Base-by-base conservation (phyloP, 2,329 filamentous ascomycete species). In the Helotiales sp. region DNA sequence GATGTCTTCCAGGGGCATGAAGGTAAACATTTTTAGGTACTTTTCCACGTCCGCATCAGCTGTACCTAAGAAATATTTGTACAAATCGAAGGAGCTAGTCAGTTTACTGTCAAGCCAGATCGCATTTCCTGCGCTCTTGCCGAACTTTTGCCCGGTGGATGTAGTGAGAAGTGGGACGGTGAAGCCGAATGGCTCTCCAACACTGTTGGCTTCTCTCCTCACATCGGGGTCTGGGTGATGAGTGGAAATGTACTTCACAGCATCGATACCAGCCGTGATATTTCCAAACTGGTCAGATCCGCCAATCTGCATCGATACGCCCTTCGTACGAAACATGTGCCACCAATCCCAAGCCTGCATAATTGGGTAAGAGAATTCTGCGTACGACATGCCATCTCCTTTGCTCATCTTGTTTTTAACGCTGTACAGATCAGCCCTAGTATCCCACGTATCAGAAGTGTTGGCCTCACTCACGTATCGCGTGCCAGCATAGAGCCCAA, bases 301-400 rank as follows among this genome's bases (percentile, higher is more conserved):
- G 57, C 95, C 95, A 52, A 99, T 90, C 75, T 99, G 92, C 71
- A 98, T 83, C 70, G 93, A 88, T 9, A 92, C 80, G 48, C 82
- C 80, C 52, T 80, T 82, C 24, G 81, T 79, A 47, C 83, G 81
- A 60, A 90, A 96, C 76, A 98, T 82, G 66, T 90, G 81, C 90
- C 91, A 98, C 84, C 93, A 99, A 72, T 99, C 95, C 89, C 93
- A 98, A 22, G 89, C 92, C 72, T 99, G 95, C 67, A 98, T 84
- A 15, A 99, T 76, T 1, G 96, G 95, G 70, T 99, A 99, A 40
- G 86, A 83, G 73, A 99, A 96, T 71, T 99, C 95, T 33, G 91
- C 88, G 67, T 96, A 89, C 0, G 93, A 96, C 88, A 99, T 93
- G 66, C 95, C 96, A 63, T 95, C 90, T 34, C 91, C 91, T 53